Percentiles rank a stretch among this genome's conserved stretches.
Evolutionary conservation across 1,139 yeast species (phyloP).

Genomic region (Lodderomyces jiufengensis): DNA sequence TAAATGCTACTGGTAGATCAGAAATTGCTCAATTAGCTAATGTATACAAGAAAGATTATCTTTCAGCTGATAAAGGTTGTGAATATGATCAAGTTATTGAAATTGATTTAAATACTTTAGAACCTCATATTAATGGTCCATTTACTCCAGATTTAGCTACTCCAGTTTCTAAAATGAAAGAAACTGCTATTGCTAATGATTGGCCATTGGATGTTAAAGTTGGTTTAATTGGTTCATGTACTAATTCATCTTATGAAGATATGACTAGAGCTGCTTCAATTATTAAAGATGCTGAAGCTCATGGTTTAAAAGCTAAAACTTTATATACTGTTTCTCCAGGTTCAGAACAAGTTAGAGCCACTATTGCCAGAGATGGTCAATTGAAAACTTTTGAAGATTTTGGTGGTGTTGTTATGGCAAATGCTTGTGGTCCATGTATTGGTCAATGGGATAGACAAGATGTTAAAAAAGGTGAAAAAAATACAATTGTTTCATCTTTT

Average conservation of each 20-base stretch:
- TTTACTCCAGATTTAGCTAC: conserved; percentile 99
- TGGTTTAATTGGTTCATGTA: conserved; percentile 98
- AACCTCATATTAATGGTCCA: conserved; percentile 98
- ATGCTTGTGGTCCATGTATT: conserved; percentile 99
- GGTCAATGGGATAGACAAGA: conserved; percentile 99
- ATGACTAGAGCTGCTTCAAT: conserved; percentile 97
- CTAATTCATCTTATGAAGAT: conserved; percentile 98
- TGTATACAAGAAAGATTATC: conserved; percentile 69
- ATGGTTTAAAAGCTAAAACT: conserved; percentile 87
- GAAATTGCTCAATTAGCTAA: conserved; percentile 80
- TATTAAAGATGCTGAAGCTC: conserved; percentile 83
- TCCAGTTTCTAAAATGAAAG: conserved; percentile 90
- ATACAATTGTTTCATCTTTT: conserved; percentile 97
- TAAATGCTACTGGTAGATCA: conserved; percentile 83
- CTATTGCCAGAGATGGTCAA: conserved; percentile 97
- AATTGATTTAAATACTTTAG: conserved; percentile 90
- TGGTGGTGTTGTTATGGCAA: conserved; percentile 95
- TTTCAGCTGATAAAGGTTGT: conserved; percentile 89
- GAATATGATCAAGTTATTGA: conserved; percentile 96
- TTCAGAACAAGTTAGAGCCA: conserved; percentile 98
- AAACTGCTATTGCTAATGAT: conserved; percentile 78
- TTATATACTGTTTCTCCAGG: conserved; percentile 97
- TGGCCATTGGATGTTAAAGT: conserved; percentile 96
- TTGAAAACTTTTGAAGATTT: conserved; percentile 83
- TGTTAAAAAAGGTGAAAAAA: conserved; percentile 95